phyloP scores from a whole-genome alignment of 257 asterid genomes.

The Eustoma russellianum region DNA sequence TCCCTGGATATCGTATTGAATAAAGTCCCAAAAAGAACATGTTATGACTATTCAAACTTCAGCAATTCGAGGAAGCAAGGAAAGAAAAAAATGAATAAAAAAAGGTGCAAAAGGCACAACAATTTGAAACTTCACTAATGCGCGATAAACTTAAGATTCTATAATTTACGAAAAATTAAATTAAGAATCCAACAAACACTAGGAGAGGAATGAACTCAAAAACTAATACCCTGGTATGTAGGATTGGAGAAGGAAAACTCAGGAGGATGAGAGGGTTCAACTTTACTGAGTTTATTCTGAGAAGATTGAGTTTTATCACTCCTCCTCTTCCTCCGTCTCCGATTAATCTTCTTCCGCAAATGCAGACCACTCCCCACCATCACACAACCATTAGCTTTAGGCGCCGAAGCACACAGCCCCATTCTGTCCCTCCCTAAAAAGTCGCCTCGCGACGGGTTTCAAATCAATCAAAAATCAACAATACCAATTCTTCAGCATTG shows the following conservation, averaged over 20 bases:
- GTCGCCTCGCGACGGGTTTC: too few relatives aligned
- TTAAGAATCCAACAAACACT: too few relatives aligned
- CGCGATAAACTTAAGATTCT: too few relatives aligned
- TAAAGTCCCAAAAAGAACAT: neutral
- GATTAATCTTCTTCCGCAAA: slow-evolving; percentile 23
- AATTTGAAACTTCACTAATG: too few relatives aligned
- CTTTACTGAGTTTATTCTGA: slow-evolving; percentile 38
- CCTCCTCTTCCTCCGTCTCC: slow-evolving; percentile 20
- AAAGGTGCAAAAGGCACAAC: too few relatives aligned
- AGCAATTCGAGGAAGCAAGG: neutral
- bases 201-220: too few relatives aligned
- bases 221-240: slow-evolving; percentile 61
- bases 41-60: neutral
- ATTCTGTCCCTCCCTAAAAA: slow-evolving; percentile 13
- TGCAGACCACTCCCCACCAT: slow-evolving; percentile 37
- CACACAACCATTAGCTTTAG: slow-evolving; percentile 58
- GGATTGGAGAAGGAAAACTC: slow-evolving; percentile 68
- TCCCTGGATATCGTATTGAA: slow-evolving; percentile 37
- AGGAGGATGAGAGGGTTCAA: slow-evolving; percentile 58
- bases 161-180: too few relatives aligned
- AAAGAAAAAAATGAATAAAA: neutral
- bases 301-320: slow-evolving; percentile 38
- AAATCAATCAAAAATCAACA: too few relatives aligned
- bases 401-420: slow-evolving; percentile 84
- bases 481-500: neutral